Evolutionary conservation across 768 basidiomycete species (phyloP).

Genomic region (Boletus huronensis): DNA sequence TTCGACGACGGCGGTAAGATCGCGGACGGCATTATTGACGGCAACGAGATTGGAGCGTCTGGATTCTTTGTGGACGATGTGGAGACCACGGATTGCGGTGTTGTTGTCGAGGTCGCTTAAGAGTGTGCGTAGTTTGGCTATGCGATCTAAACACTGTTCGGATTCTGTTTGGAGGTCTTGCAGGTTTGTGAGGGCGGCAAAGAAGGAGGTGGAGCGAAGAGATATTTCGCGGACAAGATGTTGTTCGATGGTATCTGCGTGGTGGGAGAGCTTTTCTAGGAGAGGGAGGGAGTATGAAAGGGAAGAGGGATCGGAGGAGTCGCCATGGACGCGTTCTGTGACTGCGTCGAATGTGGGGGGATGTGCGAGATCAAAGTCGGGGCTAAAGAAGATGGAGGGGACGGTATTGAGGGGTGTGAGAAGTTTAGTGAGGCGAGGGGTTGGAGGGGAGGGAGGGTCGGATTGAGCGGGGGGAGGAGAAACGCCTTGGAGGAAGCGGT

Average conservation of each 20-base stretch:
- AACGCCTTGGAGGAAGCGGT: conserved; percentile 54
- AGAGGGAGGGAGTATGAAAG: conserved; percentile 68
- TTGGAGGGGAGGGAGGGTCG: conserved; percentile 26
- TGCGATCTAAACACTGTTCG: conserved; percentile 72
- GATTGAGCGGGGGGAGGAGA: conserved; percentile 32
- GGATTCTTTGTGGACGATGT: conserved; percentile 63
- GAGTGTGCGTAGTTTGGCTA: conserved; percentile 65
- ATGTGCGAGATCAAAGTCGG: conserved; percentile 77
- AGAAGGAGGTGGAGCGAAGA: conserved; percentile 88
- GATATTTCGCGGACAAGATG: conserved; percentile 94
- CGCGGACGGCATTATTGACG: conserved; percentile 59
- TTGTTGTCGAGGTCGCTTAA: conserved; percentile 74
- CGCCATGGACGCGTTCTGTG: conserved; percentile 51
- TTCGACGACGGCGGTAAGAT: conserved; percentile 71
- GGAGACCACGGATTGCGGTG: conserved; percentile 75
- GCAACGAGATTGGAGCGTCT: conserved; percentile 57
- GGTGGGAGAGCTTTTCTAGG: conserved; percentile 86
- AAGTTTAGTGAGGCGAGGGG: conserved; percentile 38
- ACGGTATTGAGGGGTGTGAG: conserved; percentile 74
- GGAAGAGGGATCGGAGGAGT: conserved; percentile 52
- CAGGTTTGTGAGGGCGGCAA: conserved; percentile 91
- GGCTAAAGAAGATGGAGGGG: conserved; percentile 77
- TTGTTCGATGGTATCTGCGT: conserved; percentile 90
- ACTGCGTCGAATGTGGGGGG: conserved; percentile 74
- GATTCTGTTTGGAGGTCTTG: conserved; percentile 91